phyloP scores from a whole-genome alignment of 2,329 filamentous ascomycete species.

The Whalleya microplaca region DNA sequence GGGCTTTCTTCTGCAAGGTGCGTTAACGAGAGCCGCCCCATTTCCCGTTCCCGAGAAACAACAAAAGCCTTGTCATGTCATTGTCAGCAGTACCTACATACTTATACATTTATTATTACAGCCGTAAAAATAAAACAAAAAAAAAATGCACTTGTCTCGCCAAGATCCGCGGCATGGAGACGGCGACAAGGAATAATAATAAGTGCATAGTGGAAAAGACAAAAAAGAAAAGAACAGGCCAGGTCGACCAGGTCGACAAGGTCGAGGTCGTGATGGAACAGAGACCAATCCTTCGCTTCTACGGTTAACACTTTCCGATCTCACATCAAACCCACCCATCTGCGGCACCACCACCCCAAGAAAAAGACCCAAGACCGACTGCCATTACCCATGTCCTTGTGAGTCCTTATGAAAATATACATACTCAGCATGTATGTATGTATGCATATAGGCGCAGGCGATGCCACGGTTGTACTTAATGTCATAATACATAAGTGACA shows the following conservation, averaged over 20 bases:
- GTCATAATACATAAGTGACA: no score
- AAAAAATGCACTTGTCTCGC: conserved; percentile 14
- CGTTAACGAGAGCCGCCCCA: conserved; percentile 34
- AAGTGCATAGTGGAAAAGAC: neutral
- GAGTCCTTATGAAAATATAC: neutral
- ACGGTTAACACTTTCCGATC: conserved; percentile 37
- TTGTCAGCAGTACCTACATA: no score
- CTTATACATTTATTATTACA: no score
- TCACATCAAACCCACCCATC: conserved; percentile 19
- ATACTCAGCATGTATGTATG: no score
- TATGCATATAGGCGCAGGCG: neutral
- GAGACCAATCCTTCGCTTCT: conserved; percentile 33
- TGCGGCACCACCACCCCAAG: conserved; percentile 6
- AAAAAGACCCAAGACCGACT: no score
- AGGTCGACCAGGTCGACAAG: neutral
- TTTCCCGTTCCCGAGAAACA: conserved; percentile 33
- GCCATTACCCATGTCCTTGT: conserved; percentile 18
- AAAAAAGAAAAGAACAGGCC: neutral
- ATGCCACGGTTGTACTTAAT: no score
- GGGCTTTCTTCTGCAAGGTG: conserved; percentile 25
- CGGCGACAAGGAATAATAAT: neutral
- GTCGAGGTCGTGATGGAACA: conserved; percentile 14
- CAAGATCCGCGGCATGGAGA: conserved; percentile 24
- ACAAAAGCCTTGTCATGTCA: conserved; percentile 34
- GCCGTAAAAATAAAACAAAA: no score